Evolutionary conservation across 805 yeast genomes (phyloP).

Genomic region (Yarrowia osloensis): DNA sequence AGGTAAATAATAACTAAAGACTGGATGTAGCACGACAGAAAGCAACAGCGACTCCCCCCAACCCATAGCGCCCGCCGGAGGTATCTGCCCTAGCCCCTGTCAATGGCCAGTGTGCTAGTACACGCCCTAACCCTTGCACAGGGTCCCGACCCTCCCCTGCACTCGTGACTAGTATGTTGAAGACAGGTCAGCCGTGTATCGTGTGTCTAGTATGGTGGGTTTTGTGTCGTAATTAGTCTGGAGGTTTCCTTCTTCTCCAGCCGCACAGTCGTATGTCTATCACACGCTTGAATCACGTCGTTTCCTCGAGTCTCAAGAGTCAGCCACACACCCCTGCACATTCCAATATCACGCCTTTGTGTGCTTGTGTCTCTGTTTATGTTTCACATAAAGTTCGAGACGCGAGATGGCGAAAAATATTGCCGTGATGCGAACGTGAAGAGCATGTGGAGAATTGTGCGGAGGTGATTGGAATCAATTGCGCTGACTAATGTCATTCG

Average conservation of each 20-base stretch:
- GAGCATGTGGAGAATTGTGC: too few relatives aligned
- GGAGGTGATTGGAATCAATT: too few relatives aligned
- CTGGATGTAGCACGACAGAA: background rate
- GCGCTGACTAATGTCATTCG: background rate
- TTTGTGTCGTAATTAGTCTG: background rate
- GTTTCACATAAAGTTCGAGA: background rate
- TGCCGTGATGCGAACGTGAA: background rate
- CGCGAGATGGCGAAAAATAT: background rate
- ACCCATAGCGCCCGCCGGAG: background rate
- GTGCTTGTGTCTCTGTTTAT: background rate
- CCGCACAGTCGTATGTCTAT: background rate
- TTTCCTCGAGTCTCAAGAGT: background rate
- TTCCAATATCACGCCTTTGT: background rate
- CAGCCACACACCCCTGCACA: conserved; percentile 11
- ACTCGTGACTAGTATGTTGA: background rate
- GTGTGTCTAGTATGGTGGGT: too few relatives aligned
- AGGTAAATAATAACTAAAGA: background rate
- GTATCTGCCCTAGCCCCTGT: background rate
- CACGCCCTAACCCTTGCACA: background rate
- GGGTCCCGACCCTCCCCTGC: background rate
- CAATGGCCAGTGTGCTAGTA: background rate
- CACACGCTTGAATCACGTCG: background rate
- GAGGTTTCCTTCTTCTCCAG: background rate
- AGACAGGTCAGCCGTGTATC: background rate
- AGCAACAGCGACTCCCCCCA: background rate